Evolutionary conservation across 352 stramenopile genomes (phyloP).

Genomic region (Ochromonadaceae sp.): DNA sequence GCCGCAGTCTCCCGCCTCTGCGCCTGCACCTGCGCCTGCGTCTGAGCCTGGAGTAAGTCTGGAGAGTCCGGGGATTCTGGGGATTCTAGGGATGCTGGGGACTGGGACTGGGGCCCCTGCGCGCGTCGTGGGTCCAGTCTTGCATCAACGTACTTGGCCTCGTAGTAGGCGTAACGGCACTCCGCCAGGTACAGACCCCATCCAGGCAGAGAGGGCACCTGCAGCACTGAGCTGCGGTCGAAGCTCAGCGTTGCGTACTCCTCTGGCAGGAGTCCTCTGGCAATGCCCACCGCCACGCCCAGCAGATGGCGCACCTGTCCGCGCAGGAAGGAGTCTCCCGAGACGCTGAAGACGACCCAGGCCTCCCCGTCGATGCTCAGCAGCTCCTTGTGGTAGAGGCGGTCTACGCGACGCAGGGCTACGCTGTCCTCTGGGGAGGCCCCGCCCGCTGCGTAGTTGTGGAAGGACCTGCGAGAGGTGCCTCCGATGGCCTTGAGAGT

Average conservation of each 20-base stretch:
- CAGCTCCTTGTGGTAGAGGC: constrained; percentile 14
- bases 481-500: not conserved
- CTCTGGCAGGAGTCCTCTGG: constrained; percentile 31
- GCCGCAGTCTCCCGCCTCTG: no score
- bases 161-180: constrained; percentile 37
- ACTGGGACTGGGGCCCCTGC: no score
- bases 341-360: constrained; percentile 12
- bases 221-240: not conserved
- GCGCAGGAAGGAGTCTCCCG: constrained; percentile 38
- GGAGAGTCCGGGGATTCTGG: no score
- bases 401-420: not conserved
- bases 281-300: constrained; percentile 38
- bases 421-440: not conserved
- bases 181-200: constrained; percentile 18
- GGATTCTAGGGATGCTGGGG: no score
- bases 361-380: not conserved
- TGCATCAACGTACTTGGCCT: constrained; percentile 45
- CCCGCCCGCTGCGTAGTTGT: constrained; percentile 5
- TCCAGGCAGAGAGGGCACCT: not conserved
- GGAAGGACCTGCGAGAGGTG: not conserved
- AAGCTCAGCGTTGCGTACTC: not conserved
- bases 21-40: no score
- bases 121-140: constrained; percentile 38
- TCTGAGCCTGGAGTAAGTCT: no score
- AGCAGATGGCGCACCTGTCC: constrained; percentile 36